Base-by-base conservation (phyloP, 1,284 basidiomycete species). In the Pisolithus thermaeus region DNA sequence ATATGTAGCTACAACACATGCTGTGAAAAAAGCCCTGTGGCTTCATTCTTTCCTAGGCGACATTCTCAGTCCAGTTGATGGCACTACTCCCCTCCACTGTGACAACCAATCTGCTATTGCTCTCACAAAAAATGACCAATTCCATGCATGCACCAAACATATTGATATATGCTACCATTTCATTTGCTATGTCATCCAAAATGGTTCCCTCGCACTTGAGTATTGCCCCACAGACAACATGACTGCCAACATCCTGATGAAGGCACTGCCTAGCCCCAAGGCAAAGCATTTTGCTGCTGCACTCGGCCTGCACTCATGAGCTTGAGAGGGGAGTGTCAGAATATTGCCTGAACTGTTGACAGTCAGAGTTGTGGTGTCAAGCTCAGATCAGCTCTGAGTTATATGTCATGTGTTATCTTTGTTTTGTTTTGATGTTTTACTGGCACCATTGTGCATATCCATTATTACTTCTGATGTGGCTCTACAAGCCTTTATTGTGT, bases 111-210 rank as follows among this genome's bases (percentile, higher is more conserved):
- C 61, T 0, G 60, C 63, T 5, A 61, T 73, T 23, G 40, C 52
- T 3, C 48, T 73, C 0, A 54, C 63, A 3, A 45, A 61, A 7
- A 64, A 70, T 41, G 61, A 66, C 2, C 47, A 60, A 2, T 56
- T 43, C 27, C 61, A 64, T 44, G 45, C 55, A 0, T 49, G 60
- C 3, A 56, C 60, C 16, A 72, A 71, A 49, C 71, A 74, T 52
- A 71, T 73, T 36, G 61, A 66, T 45, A 57, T 71, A 23, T 48
- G 45, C 2, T 59, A 63, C 45, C 72, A 72, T 51, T 64, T 62
- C 37, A 54, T 72, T 6, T 61, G 66, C 1, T 62, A 68, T 16
- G 42, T 51, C 2, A 58, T 72, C 32, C 54, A 60, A 7, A 37
- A 46, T 6, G 56, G 54, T 1, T 20, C 44, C 0, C 32, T 68